Evolutionary conservation across 352 stramenopile genomes (phyloP).

Genomic region (Blastocystis sp.): DNA sequence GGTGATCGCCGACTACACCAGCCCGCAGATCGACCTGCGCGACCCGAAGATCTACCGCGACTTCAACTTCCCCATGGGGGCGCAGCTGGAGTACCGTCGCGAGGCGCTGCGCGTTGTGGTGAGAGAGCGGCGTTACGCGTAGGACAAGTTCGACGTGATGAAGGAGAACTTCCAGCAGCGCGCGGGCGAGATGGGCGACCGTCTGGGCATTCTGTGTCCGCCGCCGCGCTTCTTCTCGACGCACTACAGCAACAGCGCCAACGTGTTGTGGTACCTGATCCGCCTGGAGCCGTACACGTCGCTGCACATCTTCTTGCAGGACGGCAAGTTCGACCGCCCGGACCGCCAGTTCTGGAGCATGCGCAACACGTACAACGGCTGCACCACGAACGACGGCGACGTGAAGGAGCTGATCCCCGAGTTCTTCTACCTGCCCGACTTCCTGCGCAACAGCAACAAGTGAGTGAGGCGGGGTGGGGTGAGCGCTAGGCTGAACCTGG

Average conservation of each 20-base stretch:
- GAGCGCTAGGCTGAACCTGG: constrained; percentile 81
- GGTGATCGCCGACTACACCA: constrained; percentile 94
- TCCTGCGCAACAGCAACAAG: constrained; percentile 85
- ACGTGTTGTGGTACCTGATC: constrained; percentile 95
- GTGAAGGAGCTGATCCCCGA: constrained; percentile 85
- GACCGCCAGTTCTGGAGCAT: constrained; percentile 81
- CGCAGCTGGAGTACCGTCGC: constrained; percentile 88
- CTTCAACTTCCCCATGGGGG: constrained; percentile 94
- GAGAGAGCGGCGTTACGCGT: not conserved
- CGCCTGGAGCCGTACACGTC: constrained; percentile 83
- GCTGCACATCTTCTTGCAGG: constrained; percentile 77
- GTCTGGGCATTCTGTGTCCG: constrained; percentile 76
- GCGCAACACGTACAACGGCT: constrained; percentile 80
- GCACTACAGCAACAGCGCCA: constrained; percentile 94
- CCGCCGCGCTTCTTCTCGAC: constrained; percentile 96
- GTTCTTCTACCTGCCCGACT: constrained; percentile 84
- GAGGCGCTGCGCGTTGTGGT: constrained; percentile 87
- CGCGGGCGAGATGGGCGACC: constrained; percentile 40
- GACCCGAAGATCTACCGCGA: constrained; percentile 91
- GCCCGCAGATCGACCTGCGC: constrained; percentile 88
- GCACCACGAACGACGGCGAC: constrained; percentile 79
- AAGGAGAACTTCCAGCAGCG: constrained; percentile 53
- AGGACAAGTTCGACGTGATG: constrained; percentile 69
- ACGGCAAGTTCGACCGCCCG: constrained; percentile 80
- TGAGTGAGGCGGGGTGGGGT: constrained; percentile 76